Percentiles rank a stretch among this genome's conserved stretches.
phyloP scores from a whole-genome alignment of 139 green algal species.

The Picochlorum costavermella region DNA sequence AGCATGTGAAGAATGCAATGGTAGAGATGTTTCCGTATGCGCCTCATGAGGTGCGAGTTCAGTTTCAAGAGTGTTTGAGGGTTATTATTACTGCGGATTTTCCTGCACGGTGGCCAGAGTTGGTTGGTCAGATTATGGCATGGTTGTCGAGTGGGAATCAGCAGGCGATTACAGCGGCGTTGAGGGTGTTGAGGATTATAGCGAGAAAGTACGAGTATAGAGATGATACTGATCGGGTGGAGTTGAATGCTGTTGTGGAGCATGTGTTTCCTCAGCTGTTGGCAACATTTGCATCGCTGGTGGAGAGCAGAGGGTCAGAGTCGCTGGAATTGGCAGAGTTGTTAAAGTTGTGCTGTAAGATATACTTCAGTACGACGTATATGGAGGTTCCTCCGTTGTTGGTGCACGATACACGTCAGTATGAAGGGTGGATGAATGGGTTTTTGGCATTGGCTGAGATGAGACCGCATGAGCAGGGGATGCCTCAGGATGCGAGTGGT shows the following conservation, averaged over 20 bases:
- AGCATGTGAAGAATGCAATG: slow-evolving; percentile 44
- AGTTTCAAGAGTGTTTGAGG: slow-evolving; percentile 83
- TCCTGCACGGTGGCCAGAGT: slow-evolving; percentile 71
- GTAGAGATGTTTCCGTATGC: slow-evolving; percentile 24
- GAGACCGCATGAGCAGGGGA: slow-evolving; percentile 56
- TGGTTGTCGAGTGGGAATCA: slow-evolving; percentile 43
- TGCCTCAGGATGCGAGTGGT: slow-evolving; percentile 52
- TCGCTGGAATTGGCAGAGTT: slow-evolving; percentile 50
- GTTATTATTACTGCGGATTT: slow-evolving; percentile 76
- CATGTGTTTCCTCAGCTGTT: slow-evolving; percentile 25
- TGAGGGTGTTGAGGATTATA: slow-evolving; percentile 76
- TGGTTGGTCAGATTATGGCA: slow-evolving; percentile 39
- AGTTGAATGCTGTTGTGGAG: slow-evolving; percentile 41
- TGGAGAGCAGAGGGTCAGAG: slow-evolving; percentile 5
- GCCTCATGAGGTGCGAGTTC: slow-evolving; percentile 49
- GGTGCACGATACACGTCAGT: slow-evolving; percentile 57
- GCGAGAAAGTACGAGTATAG: slow-evolving; percentile 95
- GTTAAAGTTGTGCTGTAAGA: slow-evolving; percentile 78
- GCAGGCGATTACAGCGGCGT: slow-evolving; percentile 56
- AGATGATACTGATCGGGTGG: slow-evolving; percentile 59
- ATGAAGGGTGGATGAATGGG: slow-evolving; percentile 74
- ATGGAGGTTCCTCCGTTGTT: slow-evolving; percentile 69
- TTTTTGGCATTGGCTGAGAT: slow-evolving; percentile 58
- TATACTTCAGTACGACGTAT: slow-evolving; percentile 83
- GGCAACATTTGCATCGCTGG: slow-evolving; percentile 24